Evolutionary conservation across 192 early-diverging fungal species (phyloP), one percentile per base, ranked within the genome.

Genomic region (Phycomyces blakesleeanus): DNA sequence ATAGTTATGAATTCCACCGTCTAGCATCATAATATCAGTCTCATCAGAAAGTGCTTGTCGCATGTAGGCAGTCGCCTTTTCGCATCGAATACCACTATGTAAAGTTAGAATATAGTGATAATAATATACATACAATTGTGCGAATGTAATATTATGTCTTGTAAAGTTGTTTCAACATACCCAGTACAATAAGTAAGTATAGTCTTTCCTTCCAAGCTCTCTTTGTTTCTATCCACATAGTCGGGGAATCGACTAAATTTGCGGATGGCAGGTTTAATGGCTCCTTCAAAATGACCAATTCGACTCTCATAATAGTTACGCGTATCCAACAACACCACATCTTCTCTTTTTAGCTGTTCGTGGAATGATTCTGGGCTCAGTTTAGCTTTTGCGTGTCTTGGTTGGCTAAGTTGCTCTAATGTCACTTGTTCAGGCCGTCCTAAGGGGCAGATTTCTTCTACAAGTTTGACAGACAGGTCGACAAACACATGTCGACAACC

Each of bases 171-270:
- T 34, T 37, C 37, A 24, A 81, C 73, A 47, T 77, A 81, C 55
- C 88, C 88, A 29, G 88, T 90, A 51, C 88, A 90, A 59, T 90
- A 90, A 3, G 82, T 85, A 9, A 87, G 60, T n/a, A 90, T 78
- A 9, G 73, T 81, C 57, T 84, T 85, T 9, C 82, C 78, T 1
- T 76, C 49, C 34, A 74, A 59, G 1, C 65, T 51, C 14, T 73
- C 63, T 51, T 69, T 69, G 61, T 85, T 78, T 14, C 65, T 57
- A 40, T 80, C 69, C 20, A 88, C 65, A 44, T 83, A 90, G 21
- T 77, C 73, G 38, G 80, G 82, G 24, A 90, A 80, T 3, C 78
- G 70, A 11, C 82, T 80, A 64, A 88, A 90, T 61, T 82, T 82
- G 26, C 88, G 78, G 15, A 89, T 85, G 22, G 85, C 78, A 0